phyloP scores from a whole-genome alignment of 1,284 basidiomycete genomes.

The Tilletia walkeri region DNA sequence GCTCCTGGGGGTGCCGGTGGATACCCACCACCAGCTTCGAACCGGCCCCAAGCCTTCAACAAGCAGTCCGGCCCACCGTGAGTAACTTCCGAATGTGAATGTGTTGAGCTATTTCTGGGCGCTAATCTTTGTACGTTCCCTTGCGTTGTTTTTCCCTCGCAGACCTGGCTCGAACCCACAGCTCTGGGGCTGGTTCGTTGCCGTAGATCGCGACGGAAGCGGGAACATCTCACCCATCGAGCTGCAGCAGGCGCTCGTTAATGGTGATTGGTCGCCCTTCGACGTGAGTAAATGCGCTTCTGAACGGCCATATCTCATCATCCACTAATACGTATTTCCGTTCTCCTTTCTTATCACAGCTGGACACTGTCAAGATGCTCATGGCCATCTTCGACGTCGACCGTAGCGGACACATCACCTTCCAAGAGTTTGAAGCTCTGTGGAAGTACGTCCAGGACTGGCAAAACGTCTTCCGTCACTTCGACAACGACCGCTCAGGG shows the following conservation, averaged over 20 bases:
- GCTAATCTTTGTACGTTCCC: background rate
- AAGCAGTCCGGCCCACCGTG: slow-evolving; percentile 34
- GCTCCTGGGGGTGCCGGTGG: slow-evolving; percentile 22
- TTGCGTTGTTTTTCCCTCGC: background rate
- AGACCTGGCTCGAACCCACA: slow-evolving; percentile 43
- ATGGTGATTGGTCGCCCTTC: slow-evolving; percentile 48
- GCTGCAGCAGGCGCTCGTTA: slow-evolving; percentile 45
- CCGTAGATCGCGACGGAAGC: slow-evolving; percentile 40
- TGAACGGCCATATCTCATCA: background rate
- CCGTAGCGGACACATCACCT: slow-evolving; percentile 43
- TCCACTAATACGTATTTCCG: background rate
- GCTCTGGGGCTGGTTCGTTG: slow-evolving; percentile 49
- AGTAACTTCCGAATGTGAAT: background rate
- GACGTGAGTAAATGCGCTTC: slow-evolving; percentile 19
- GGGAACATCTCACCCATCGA: slow-evolving; percentile 44
- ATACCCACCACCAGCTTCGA: background rate
- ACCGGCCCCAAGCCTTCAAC: slow-evolving; percentile 35
- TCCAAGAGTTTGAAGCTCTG: slow-evolving; percentile 34
- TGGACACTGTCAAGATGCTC: slow-evolving; percentile 49
- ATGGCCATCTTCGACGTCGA: slow-evolving; percentile 48
- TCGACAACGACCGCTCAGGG: slow-evolving; percentile 95
- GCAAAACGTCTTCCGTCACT: slow-evolving; percentile 46
- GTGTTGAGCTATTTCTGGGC: background rate
- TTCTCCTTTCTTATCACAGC: background rate
- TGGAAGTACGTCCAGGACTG: slow-evolving; percentile 48